phyloP scores from a whole-genome alignment of 2,329 filamentous ascomycete genomes.

The Blastomyces emzantsi region DNA sequence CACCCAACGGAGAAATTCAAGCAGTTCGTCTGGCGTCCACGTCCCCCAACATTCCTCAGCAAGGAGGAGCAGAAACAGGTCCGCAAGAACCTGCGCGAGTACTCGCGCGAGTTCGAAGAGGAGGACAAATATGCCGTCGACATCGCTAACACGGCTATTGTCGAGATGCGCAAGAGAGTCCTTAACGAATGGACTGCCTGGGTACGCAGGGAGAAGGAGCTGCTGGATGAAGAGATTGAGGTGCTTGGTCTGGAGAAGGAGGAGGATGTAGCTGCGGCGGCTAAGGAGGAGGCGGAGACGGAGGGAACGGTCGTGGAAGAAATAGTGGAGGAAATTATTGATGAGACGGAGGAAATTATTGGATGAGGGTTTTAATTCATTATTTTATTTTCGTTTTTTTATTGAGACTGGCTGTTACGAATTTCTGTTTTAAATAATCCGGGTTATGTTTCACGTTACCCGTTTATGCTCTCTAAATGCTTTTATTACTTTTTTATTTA shows the following conservation, averaged over 20 bases:
- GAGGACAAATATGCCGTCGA: constrained; percentile 90
- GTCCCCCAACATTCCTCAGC: constrained; percentile 78
- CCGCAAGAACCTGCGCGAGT: constrained; percentile 96
- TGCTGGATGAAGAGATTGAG: constrained; percentile 62
- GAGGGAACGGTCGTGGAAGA: constrained; percentile 76
- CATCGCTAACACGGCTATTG: constrained; percentile 85
- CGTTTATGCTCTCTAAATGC: no score
- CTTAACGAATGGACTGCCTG: constrained; percentile 86
- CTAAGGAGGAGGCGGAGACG: constrained; percentile 51
- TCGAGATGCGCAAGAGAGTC: constrained; percentile 72
- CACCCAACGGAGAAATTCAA: constrained; percentile 95
- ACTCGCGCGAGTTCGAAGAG: constrained; percentile 89
- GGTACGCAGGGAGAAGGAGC: constrained; percentile 63
- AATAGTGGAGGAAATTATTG: constrained; percentile 73
- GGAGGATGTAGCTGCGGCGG: constrained; percentile 46
- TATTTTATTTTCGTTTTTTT: not conserved
- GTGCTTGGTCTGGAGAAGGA: constrained; percentile 58
- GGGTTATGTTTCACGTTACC: no score
- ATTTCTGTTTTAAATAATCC: no score
- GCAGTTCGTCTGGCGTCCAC: constrained; percentile 90
- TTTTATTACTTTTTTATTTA: no score
- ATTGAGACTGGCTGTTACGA: not conserved
- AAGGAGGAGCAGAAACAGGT: constrained; percentile 98
- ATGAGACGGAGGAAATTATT: constrained; percentile 72
- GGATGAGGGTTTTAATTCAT: constrained; percentile 23